A percentile compares a stretch with the other conserved stretches of the same genome.
Conservation (phyloP, 2,329 filamentous ascomycete genomes). For the Colletotrichum gloeosporioides region DNA sequence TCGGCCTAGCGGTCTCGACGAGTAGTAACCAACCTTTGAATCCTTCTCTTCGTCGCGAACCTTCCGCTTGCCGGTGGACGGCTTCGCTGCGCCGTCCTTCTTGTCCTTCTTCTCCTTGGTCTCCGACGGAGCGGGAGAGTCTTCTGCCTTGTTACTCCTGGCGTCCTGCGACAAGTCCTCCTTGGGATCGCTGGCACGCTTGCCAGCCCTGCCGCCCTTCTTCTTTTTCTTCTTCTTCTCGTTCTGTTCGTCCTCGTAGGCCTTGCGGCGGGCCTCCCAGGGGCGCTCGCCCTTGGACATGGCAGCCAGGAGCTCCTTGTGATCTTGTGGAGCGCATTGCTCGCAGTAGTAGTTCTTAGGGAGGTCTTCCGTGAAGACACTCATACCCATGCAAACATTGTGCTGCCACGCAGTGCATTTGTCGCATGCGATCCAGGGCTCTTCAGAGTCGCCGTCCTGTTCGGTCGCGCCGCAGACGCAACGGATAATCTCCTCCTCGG, state of each 20-base stretch:
- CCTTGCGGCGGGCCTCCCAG: constrained; percentile 76
- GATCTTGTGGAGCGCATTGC: constrained; percentile 82
- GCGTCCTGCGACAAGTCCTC: constrained; percentile 38
- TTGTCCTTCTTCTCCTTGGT: constrained; percentile 52
- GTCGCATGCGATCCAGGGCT: constrained; percentile 97
- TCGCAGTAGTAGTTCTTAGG: constrained; percentile 93
- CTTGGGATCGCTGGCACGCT: constrained; percentile 68
- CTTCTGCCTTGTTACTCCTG: constrained; percentile 34
- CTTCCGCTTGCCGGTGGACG: constrained; percentile 60
- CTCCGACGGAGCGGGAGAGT: constrained; percentile 45
- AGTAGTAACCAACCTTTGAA: constrained; percentile 47
- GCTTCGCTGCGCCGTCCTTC: constrained; percentile 48
- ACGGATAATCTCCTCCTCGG: constrained; percentile 79
- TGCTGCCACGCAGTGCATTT: constrained; percentile 95
- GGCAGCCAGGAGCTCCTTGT: constrained; percentile 79
- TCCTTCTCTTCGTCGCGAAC: constrained; percentile 59
- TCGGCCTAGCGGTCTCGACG: no score
- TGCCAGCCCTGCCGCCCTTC: constrained; percentile 65
- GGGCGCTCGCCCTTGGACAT: constrained; percentile 82
- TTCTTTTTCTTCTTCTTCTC: constrained; percentile 58
- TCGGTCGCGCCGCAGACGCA: constrained; percentile 92
- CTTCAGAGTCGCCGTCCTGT: constrained; percentile 83
- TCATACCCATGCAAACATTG: constrained; percentile 92
- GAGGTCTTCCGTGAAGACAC: constrained; percentile 76
- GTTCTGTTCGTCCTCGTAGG: constrained; percentile 66